Conservation (phyloP, 495 filamentous ascomycete genomes). For the Annulohypoxylon stygium region DNA sequence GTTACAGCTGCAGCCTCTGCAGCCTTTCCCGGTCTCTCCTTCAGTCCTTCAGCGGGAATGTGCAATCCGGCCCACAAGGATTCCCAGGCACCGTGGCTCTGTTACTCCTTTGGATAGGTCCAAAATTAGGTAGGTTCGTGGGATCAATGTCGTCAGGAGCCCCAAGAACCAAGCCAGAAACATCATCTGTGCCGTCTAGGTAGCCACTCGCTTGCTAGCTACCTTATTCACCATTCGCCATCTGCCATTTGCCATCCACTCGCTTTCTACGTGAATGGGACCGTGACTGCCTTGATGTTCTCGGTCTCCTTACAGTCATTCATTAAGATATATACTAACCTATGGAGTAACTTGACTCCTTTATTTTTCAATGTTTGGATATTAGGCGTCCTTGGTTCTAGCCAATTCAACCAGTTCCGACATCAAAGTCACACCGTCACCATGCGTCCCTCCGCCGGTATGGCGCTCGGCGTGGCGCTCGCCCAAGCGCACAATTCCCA, state of each 20-base stretch:
- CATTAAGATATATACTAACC: constrained; percentile 5
- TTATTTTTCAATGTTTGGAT: constrained; percentile 19
- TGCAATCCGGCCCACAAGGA: constrained; percentile 27
- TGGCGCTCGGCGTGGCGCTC: constrained; percentile 25
- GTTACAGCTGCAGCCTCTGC: constrained; percentile 15
- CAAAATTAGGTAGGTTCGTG: constrained; percentile 39
- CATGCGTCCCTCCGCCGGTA: constrained; percentile 35
- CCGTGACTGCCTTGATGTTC: constrained; percentile 18
- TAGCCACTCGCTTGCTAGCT: constrained; percentile 20
- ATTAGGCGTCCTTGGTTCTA: constrained; percentile 23
- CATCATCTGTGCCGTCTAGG: constrained; percentile 9
- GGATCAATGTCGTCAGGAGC: constrained; percentile 28
- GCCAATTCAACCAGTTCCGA: constrained; percentile 26
- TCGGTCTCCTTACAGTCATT: constrained; percentile 11
- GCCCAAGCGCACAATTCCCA: constrained; percentile 18
- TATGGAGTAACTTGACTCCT: constrained; percentile 9
- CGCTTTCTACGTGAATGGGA: constrained; percentile 7
- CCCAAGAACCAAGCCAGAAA: not conserved
- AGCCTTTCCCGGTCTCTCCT: not conserved
- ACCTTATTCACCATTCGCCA: not conserved
- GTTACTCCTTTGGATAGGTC: constrained; percentile 41
- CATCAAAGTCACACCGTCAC: constrained; percentile 20
- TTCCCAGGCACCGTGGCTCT: constrained; percentile 33
- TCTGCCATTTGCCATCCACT: not conserved
- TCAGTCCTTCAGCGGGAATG: constrained; percentile 16